These are phyloP conservation scores for Glycine tomentella DNA, from an alignment of 306 rosid species.

Conservation along the genomic window DNA sequence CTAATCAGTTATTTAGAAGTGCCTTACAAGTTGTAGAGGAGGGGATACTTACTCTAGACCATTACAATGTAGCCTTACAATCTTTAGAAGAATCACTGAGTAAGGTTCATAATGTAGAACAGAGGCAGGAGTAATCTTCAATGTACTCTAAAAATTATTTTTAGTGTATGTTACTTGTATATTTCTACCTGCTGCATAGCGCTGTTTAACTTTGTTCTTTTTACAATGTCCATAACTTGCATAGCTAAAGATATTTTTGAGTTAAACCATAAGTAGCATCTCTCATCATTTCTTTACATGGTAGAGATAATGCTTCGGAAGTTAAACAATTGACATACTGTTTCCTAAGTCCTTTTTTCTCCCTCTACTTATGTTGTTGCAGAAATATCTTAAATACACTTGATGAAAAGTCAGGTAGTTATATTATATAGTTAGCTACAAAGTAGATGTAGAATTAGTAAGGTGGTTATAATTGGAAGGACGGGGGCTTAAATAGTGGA, in stretches of 20 bases:
- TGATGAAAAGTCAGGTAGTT: too few relatives aligned
- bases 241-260: slow-evolving; percentile 40
- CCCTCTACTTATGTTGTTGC: not conserved
- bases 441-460: too few relatives aligned
- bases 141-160: slow-evolving; percentile 9
- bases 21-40: slow-evolving; percentile 93
- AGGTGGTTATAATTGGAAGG: too few relatives aligned
- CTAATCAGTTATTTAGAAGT: slow-evolving; percentile 70
- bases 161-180: slow-evolving; percentile 38
- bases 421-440: too few relatives aligned
- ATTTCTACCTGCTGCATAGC: slow-evolving; percentile 31
- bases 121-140: slow-evolving; percentile 49
- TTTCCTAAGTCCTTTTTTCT: not conserved
- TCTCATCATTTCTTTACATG: slow-evolving; percentile 25
- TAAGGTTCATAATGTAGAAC: slow-evolving; percentile 79
- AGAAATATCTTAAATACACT: not conserved
- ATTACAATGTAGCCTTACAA: slow-evolving; percentile 78
- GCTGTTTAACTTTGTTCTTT: slow-evolving; percentile 14
- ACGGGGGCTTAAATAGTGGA: too few relatives aligned
- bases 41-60: slow-evolving; percentile 79
- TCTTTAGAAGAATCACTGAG: slow-evolving; percentile 79
- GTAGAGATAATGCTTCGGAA: not conserved
- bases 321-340: slow-evolving; percentile 17
- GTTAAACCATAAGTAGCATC: not conserved
- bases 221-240: slow-evolving; percentile 41